Evolutionary conservation across 1,284 basidiomycete species (phyloP).

Genomic region (Laetiporus sulphureus): DNA sequence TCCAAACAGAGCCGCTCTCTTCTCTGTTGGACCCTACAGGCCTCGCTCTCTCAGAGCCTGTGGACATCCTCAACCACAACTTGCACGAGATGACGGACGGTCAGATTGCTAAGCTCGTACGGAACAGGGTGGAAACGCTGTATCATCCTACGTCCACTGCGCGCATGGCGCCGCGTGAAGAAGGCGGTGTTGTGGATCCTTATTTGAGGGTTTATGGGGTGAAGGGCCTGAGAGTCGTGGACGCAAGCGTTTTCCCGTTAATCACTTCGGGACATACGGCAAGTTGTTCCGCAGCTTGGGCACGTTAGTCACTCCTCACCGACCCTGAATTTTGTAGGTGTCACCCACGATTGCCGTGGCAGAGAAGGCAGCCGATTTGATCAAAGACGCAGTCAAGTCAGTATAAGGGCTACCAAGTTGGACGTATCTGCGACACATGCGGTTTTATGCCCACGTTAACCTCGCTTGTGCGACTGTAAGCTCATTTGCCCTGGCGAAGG

Average conservation of each 20-base stretch:
- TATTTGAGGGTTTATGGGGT: conserved; percentile 32
- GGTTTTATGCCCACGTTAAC: too few relatives aligned
- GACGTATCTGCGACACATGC: too few relatives aligned
- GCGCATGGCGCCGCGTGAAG: conserved; percentile 46
- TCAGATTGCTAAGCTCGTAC: conserved; percentile 30
- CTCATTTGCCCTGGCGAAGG: too few relatives aligned
- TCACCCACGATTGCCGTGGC: conserved; percentile 52
- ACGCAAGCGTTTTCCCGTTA: conserved; percentile 53
- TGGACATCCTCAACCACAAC: conserved; percentile 23
- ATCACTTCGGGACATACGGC: conserved; percentile 61
- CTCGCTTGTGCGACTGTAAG: too few relatives aligned
- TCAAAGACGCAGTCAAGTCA: conserved; percentile 30
- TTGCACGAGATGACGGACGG: conserved; percentile 23
- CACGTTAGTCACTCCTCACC: background rate
- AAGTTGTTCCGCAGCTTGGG: conserved; percentile 14
- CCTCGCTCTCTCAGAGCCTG: conserved; percentile 16
- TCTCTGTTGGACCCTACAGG: conserved; percentile 35
- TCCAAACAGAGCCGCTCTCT: conserved; percentile 42
- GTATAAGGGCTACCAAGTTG: too few relatives aligned
- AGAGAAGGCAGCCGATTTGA: conserved; percentile 57
- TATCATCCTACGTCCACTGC: conserved; percentile 55
- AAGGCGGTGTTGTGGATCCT: conserved; percentile 36
- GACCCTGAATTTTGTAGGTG: conserved; percentile 31
- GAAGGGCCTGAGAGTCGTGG: conserved; percentile 45
- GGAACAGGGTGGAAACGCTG: conserved; percentile 47